Evolutionary conservation across 768 basidiomycete species (phyloP), one percentile per base, ranked within the genome.

Genomic region (Ramaria sp.): DNA sequence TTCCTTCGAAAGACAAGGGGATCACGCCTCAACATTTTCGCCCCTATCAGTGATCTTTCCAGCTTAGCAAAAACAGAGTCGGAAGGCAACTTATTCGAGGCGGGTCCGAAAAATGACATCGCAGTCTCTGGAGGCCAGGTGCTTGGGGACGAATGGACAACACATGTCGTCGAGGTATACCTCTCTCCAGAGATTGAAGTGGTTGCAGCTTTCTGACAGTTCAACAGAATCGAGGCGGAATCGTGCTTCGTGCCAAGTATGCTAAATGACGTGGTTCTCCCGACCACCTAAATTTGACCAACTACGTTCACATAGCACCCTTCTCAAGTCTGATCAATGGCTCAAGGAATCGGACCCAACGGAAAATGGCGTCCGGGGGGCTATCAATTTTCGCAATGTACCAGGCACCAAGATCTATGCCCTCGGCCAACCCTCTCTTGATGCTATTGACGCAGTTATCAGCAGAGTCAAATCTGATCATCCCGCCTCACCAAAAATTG

Each of bases 241-340:
- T 99, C 64, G 96, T 98, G 62, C 70, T 99, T 15, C 81, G 96
- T 41, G 85, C 94, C 64, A 83, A 85, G 83, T 90, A 55, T 24
- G 74, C 22, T n/a, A n/a, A 16, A 45, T 56, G 32, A 34, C 13
- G 32, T 13, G 8, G 32, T 36, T 49, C 36, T 25, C 20, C 42
- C 52, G 48, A 34, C 22, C 42, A 41, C 20, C 52, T 12, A 9
- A 16, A 53, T 38, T 15, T 48, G 20, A 18, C 16, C 22, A 30
- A 43, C 49, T 36, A 44, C 54, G 36, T 57, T 39, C 24, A 30
- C 16, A 30, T 58, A 90, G 88, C 51, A 93, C 84, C 1, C 74
- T 94, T 2, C 73, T 95, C 57, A 96, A 97, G 71, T 94, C 91
- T 3, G 93, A 97, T 65, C 86, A 87, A 66, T 97, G 93, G 93